Conservation (phyloP, 129 eudicot species). For the Logfia minima region DNA sequence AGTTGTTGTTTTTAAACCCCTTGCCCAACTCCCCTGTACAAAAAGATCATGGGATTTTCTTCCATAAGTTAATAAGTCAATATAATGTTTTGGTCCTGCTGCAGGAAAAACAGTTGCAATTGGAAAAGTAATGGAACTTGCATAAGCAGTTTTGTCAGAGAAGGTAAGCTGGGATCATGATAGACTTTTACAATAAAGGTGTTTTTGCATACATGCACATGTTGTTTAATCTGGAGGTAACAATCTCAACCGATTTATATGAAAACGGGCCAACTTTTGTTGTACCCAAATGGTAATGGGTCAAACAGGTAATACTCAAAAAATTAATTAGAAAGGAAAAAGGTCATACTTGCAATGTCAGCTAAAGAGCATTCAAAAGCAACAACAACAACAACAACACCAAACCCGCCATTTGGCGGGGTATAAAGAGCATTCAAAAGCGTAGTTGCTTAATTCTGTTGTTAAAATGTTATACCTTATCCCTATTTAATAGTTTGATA, state of each 20-base stretch:
- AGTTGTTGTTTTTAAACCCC: not conserved
- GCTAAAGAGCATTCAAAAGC: too few species aligned
- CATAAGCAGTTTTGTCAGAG: slow-evolving; percentile 46
- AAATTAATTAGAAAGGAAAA: not conserved
- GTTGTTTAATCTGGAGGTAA: not conserved
- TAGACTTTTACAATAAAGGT: not conserved
- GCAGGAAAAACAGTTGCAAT: slow-evolving; percentile 91
- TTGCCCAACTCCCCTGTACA: not conserved
- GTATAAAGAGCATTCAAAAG: too few species aligned
- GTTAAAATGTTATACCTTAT: too few species aligned
- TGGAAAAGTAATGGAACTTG: slow-evolving; percentile 70
- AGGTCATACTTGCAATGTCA: not conserved
- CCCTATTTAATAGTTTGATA: too few species aligned
- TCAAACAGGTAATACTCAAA: not conserved
- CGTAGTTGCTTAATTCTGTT: too few species aligned
- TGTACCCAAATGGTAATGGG: not conserved
- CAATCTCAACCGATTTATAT: not conserved
- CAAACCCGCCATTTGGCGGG: too few species aligned
- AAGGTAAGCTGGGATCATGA: slow-evolving; percentile 26
- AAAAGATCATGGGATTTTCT: not conserved
- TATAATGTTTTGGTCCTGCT: not conserved
- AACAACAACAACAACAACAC: too few species aligned
- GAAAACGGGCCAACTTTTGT: not conserved
- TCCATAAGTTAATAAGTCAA: not conserved
- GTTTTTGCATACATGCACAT: not conserved